A percentile compares a stretch with the other conserved stretches of the same genome.
These are phyloP conservation scores for Saitozyma sp. DNA, from an alignment of 768 basidiomycete species.

Conservation along the genomic window DNA sequence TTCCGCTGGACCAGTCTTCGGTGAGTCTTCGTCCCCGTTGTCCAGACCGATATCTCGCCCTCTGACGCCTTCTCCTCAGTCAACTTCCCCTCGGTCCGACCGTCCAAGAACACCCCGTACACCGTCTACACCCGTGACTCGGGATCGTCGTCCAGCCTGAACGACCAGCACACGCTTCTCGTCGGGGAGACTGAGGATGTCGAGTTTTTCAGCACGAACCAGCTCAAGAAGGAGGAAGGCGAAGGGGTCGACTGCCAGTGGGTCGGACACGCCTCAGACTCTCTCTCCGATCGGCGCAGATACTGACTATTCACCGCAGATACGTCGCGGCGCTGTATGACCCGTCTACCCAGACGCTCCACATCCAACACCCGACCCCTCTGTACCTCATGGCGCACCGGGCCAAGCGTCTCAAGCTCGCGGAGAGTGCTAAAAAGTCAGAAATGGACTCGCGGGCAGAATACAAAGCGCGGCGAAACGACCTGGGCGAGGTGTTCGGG, in stretches of 20 bases:
- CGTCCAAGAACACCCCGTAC: conserved; percentile 44
- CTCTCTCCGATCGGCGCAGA: too few species aligned
- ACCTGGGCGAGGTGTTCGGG: conserved; percentile 89
- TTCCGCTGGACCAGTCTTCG: conserved; percentile 41
- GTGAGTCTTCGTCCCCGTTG: conserved; percentile 19
- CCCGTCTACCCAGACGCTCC: conserved; percentile 69
- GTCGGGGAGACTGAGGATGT: conserved; percentile 81
- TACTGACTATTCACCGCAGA: conserved; percentile 44
- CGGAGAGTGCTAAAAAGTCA: background rate
- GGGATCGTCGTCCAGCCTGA: conserved; percentile 18
- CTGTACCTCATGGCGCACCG: conserved; percentile 67
- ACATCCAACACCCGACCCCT: conserved; percentile 62
- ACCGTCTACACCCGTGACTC: conserved; percentile 41
- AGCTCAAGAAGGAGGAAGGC: conserved; percentile 55
- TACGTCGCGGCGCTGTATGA: conserved; percentile 84
- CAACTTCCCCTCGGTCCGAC: conserved; percentile 50
- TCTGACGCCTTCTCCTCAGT: conserved; percentile 15
- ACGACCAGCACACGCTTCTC: conserved; percentile 56
- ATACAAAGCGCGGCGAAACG: conserved; percentile 66
- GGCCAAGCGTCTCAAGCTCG: conserved; percentile 69
- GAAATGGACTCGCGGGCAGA: conserved; percentile 34
- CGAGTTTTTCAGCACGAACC: conserved; percentile 70
- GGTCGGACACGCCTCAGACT: conserved; percentile 52
- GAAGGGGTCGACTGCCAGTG: conserved; percentile 67
- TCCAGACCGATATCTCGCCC: conserved; percentile 1